Evolutionary conservation across 2,329 filamentous ascomycete species (phyloP).

Genomic region (Bipolaris zeicola): DNA sequence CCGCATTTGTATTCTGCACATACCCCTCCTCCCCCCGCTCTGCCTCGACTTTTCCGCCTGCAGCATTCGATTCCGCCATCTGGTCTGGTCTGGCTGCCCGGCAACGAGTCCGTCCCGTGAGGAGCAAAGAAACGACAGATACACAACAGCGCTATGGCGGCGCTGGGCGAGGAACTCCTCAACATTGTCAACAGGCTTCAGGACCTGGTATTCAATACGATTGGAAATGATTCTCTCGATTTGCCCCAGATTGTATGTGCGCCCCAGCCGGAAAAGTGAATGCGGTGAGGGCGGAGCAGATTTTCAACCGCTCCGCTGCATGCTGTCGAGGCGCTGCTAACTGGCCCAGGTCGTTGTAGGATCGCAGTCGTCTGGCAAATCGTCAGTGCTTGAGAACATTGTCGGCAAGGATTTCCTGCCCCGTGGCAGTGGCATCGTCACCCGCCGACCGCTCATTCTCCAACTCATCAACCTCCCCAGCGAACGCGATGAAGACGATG

Average conservation of each 20-base stretch:
- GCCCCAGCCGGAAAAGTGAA: conserved; percentile 16
- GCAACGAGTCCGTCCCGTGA: conserved; percentile 30
- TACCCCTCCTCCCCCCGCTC: conserved; percentile 9
- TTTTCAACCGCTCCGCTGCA: conserved; percentile 5
- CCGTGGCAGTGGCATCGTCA: conserved; percentile 95
- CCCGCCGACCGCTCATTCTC: conserved; percentile 88
- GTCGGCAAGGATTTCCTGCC: conserved; percentile 97
- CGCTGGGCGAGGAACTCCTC: conserved; percentile 93
- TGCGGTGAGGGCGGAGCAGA: conserved; percentile 21
- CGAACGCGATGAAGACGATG: conserved; percentile 70
- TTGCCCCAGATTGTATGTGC: conserved; percentile 97
- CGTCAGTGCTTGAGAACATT: conserved; percentile 97
- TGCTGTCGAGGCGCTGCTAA: conserved; percentile 19
- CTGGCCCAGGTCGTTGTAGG: conserved; percentile 86
- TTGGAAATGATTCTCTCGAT: conserved; percentile 97
- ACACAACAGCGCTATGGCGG: conserved; percentile 69
- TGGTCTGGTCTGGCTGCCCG: conserved; percentile 34
- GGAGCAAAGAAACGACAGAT: conserved; percentile 24
- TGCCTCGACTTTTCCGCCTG: conserved; percentile 9
- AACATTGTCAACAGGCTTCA: conserved; percentile 97
- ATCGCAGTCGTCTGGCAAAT: conserved; percentile 97
- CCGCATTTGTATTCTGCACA: conserved; percentile 8
- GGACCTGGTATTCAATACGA: conserved; percentile 99
- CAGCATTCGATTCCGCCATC: conserved; percentile 8
- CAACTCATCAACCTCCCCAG: conserved; percentile 96